Base-by-base conservation (phyloP, 2,329 filamentous ascomycete genomes). In the Clarireedia paspali region DNA sequence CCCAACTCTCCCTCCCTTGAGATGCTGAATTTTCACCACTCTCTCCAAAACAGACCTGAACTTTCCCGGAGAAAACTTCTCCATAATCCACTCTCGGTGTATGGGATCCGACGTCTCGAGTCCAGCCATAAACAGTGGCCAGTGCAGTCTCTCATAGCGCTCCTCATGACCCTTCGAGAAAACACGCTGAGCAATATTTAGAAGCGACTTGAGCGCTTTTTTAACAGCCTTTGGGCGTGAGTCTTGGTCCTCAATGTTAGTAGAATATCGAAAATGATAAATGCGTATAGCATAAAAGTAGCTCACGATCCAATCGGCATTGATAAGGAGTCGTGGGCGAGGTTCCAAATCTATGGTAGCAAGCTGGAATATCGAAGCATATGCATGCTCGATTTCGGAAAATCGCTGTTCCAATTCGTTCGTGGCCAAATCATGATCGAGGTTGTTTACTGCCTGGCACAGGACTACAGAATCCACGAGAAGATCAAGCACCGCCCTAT, bases 111-210 rank as follows among this genome's bases (percentile, higher is more conserved):
- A 45, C 9, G 57, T 59, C 42, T 59, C 57, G 0, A 59, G 47
- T 2, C 57, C 57, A 24, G 55, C 57, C 36, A 59, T 51, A 34
- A 59, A 59, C n/a, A 59, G 45, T 4, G 55, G 57, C 57, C 51
- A 54, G 40, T 44, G 50, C 20, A 39, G 53, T 24, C 44, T 56
- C 36, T 56, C 50, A 30, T 30, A 57, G n/a, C 54, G 50, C 15
- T 57, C 50, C 7, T 54, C 51, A 17, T 57, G 34, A 2, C 47
- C 38, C 2, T 54, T 42, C 3, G 50, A 23, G 9, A 46, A 57
- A 2, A 47, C 52, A n/a, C 47, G 46, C n/a, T 53, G 50, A 10
- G 27, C 20, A n/a, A 53, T 47, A 5, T 23, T 20, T 15, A 53
- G 38, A n/a, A 53, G 40, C 10, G 50, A 46, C 14, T 53, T 53